These are phyloP conservation scores for Arabidopsis suecica DNA, from an alignment of 345 rosid genomes.

Conservation along the genomic window DNA sequence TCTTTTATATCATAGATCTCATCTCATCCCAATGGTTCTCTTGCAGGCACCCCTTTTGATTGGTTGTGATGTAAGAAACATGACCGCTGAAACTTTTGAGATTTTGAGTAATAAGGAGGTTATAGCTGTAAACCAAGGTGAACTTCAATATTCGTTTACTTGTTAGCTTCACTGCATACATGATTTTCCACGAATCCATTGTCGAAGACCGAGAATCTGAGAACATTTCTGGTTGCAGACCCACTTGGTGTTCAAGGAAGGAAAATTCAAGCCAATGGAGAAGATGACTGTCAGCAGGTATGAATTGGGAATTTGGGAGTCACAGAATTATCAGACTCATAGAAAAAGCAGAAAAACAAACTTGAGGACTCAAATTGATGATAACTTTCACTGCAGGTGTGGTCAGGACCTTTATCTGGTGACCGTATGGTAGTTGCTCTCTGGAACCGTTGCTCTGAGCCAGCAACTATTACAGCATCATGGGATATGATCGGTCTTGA, in stretches of 20 bases:
- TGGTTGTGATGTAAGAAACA: conserved; percentile 92
- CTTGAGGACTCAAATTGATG: background rate
- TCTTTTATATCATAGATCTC: background rate
- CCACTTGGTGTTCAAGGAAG: conserved; percentile 98
- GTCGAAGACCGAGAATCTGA: conserved; percentile 12
- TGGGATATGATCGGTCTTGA: conserved; percentile 85
- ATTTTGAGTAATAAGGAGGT: conserved; percentile 86
- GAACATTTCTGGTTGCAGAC: conserved; percentile 59
- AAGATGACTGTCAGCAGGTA: conserved; percentile 75
- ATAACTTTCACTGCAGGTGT: conserved; percentile 57
- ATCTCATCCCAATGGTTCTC: conserved; percentile 4
- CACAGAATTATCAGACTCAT: background rate
- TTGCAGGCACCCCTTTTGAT: conserved; percentile 92
- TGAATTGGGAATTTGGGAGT: conserved; percentile 1
- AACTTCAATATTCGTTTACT: conserved; percentile 29
- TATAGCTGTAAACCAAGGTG: conserved; percentile 94
- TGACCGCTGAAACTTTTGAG: conserved; percentile 78
- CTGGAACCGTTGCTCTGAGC: conserved; percentile 84
- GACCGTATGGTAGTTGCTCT: conserved; percentile 75
- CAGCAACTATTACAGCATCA: conserved; percentile 66
- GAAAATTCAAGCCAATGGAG: conserved; percentile 65
- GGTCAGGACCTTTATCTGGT: conserved; percentile 94
- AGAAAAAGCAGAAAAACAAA: background rate
- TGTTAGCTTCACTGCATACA: background rate
- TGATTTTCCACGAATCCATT: conserved; percentile 12